Evolutionary conservation across 2,329 filamentous ascomycete species (phyloP).

Genomic region (Venturia pyrina): DNA sequence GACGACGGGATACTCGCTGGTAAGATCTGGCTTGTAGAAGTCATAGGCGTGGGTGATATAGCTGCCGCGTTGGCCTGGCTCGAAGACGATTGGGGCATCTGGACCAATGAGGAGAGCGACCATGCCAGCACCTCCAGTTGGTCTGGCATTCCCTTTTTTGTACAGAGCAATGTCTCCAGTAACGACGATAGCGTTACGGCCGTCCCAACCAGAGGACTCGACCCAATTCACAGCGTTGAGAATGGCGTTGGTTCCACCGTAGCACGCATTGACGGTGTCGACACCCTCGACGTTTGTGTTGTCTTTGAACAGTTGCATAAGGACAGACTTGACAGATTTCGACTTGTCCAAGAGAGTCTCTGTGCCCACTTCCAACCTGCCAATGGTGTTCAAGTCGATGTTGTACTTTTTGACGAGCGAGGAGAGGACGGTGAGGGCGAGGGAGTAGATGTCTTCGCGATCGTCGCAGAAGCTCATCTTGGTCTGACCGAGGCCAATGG

Average conservation of each 20-base stretch:
- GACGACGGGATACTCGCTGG: constrained; percentile 43
- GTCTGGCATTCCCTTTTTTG: constrained; percentile 44
- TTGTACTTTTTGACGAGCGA: constrained; percentile 44
- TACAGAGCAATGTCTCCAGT: constrained; percentile 45
- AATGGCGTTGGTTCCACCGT: constrained; percentile 44
- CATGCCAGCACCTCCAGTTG: constrained; percentile 43
- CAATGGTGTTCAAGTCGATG: constrained; percentile 40
- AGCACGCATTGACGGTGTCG: constrained; percentile 45
- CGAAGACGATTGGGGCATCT: constrained; percentile 39
- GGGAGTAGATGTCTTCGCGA: constrained; percentile 44
- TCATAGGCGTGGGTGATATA: constrained; percentile 44
- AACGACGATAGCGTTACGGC: constrained; percentile 41
- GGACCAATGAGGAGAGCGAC: constrained; percentile 45
- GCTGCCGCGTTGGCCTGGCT: constrained; percentile 39
- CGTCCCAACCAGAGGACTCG: constrained; percentile 44
- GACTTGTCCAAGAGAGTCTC: constrained; percentile 47
- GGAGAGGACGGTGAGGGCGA: constrained; percentile 41
- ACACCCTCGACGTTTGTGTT: constrained; percentile 45
- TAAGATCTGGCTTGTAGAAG: constrained; percentile 46
- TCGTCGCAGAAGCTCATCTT: constrained; percentile 48
- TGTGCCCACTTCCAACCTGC: constrained; percentile 43
- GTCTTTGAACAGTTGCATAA: constrained; percentile 44
- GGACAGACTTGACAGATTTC: constrained; percentile 44
- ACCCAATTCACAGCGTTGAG: constrained; percentile 46
- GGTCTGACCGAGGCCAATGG: constrained; percentile 44